These are phyloP conservation scores for Singerocomus inundabilis DNA, from an alignment of 1,284 basidiomycete species.

Conservation along the genomic window DNA sequence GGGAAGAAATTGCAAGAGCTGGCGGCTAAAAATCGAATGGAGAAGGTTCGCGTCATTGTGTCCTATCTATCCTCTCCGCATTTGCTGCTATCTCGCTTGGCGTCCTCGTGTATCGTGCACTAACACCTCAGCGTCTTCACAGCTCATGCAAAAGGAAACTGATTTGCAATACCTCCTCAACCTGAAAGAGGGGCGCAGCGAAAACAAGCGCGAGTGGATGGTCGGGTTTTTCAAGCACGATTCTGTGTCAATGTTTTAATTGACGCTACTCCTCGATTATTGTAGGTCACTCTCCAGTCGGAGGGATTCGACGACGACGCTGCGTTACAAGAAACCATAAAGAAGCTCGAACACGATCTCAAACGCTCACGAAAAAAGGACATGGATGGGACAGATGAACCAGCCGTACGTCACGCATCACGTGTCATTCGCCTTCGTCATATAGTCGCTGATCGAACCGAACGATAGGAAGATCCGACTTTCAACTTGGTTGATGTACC, in stretches of 20 bases:
- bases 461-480: conserved; percentile 69
- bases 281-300: conserved; percentile 55
- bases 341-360: conserved; percentile 70
- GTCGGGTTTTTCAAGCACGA: conserved; percentile 32
- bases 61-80: not conserved
- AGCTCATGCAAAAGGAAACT: conserved; percentile 81
- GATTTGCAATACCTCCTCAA: conserved; percentile 73
- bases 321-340: conserved; percentile 69
- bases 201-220: conserved; percentile 76
- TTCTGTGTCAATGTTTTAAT: not conserved
- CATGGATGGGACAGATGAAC: conserved; percentile 58
- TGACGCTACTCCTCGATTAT: not conserved
- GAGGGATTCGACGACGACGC: conserved; percentile 79
- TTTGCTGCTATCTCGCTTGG: not conserved
- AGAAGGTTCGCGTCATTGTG: conserved; percentile 60
- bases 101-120: not conserved
- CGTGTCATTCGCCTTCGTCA: conserved; percentile 3
- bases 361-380: conserved; percentile 76
- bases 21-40: conserved; percentile 81
- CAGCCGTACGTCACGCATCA: conserved; percentile 37
- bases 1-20: conserved; percentile 89
- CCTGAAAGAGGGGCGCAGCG: conserved; percentile 66
- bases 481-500: conserved; percentile 91
- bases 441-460: not conserved
- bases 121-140: not conserved